Base-by-base conservation (phyloP, 805 yeast species). In the Spathaspora passalidarum region DNA sequence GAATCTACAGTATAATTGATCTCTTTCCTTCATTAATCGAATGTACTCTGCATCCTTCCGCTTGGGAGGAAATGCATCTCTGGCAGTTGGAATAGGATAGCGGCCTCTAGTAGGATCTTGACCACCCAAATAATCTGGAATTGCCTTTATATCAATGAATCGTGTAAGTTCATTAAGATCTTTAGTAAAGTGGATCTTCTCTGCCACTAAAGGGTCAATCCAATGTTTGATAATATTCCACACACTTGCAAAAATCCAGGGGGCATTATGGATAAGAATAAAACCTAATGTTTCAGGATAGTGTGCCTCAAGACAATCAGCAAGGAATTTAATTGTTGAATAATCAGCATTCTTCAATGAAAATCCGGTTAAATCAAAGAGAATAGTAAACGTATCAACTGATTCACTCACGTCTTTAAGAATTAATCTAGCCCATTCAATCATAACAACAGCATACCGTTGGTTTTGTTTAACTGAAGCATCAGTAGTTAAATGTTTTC, bases 131-230 rank as follows among this genome's bases (percentile, higher is more conserved):
- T 76, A 79, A 51, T 72, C 68, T 22, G 96, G 91, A 51, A 94
- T 75, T 56, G 79, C 72, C 21, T 79, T 69, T 22, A 66, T 60
- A 38, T 79, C 82, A 34, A 92, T 80, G 61, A 71, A 80, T 54
- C 84, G 75, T 39, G 70, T 72, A 56, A 92, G 66, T 46, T 94
- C 97, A 46, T 81, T 78, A 20, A 71, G 62, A 52, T 73, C 73
- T 59, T 86, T 85, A 20, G 96, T 87, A 68, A 92, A 94, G 38
- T 80, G 79, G 56, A 94, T 88, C 66, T 92, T 92, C 19, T 91
- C 76, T 0, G 97, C 96, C 45, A 92, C 97, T 19, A 88, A 97
- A 2, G 98, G 98, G 62, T 94, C 98, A 47, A 92, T 73, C 98
- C 97, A 92, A 56, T 84, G 83, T 65, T 88, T 89, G 57, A 94